Evolutionary conservation across 139 green algal genomes (phyloP).

Genomic region (Volvox reticuliferus): DNA sequence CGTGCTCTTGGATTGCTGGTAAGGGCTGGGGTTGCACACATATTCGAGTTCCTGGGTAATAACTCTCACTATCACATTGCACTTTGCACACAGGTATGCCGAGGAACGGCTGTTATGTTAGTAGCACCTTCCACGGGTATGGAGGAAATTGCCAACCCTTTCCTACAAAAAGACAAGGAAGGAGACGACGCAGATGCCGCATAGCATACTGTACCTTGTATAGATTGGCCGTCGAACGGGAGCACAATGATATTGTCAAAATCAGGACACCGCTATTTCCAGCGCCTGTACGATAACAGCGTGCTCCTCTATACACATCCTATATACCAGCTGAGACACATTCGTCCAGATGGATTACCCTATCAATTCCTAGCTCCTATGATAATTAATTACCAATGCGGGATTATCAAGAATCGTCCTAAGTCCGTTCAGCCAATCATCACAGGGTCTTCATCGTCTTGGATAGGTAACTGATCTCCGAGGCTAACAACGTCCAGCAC

Average conservation of each 20-base stretch:
- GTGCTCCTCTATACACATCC: no score
- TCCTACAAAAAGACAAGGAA: constrained; percentile 45
- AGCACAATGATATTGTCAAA: no score
- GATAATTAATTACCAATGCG: no score
- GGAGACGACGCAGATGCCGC: not conserved
- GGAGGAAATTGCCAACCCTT: constrained; percentile 90
- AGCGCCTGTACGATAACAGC: no score
- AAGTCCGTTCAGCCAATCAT: not conserved
- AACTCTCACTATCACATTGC: not conserved
- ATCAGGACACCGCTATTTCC: no score
- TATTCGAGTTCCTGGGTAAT: not conserved
- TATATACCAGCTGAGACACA: no score
- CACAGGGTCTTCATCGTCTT: not conserved
- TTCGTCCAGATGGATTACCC: no score
- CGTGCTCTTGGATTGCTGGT: constrained; percentile 48
- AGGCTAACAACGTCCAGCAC: not conserved
- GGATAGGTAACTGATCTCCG: constrained; percentile 39
- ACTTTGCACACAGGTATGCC: constrained; percentile 75
- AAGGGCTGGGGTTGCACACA: not conserved
- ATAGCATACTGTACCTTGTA: not conserved
- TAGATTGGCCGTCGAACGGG: no score
- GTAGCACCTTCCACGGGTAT: constrained; percentile 89
- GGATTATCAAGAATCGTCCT: no score
- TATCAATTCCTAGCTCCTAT: no score
- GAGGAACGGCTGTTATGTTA: constrained; percentile 95